A percentile compares a stretch with the other conserved stretches of the same genome.
phyloP scores from a whole-genome alignment of 2,329 filamentous ascomycete species.

The Calonectria pauciramosa region DNA sequence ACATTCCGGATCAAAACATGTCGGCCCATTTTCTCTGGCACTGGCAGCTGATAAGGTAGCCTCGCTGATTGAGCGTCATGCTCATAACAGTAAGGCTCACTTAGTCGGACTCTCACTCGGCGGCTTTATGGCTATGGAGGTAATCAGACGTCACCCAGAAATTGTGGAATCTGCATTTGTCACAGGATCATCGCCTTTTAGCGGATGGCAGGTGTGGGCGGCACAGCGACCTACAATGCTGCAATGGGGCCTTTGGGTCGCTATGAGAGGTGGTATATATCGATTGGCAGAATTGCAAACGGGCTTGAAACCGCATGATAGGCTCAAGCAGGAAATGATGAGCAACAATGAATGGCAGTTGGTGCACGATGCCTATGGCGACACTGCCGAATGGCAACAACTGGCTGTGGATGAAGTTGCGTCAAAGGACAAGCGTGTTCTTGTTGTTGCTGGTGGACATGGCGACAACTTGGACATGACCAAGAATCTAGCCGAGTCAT shows the following conservation, averaged over 20 bases:
- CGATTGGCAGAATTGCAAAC: constrained; percentile 9
- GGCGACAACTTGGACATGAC: constrained; percentile 31
- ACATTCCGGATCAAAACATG: constrained; percentile 28
- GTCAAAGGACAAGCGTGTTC: constrained; percentile 7
- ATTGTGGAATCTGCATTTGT: constrained; percentile 50
- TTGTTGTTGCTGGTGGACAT: constrained; percentile 15
- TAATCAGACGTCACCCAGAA: constrained; percentile 47
- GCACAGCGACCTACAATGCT: constrained; percentile 23
- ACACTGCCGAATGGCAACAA: constrained; percentile 15
- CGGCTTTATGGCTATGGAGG: constrained; percentile 49
- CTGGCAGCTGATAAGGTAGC: constrained; percentile 40
- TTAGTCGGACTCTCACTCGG: constrained; percentile 57
- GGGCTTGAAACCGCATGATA: constrained; percentile 10
- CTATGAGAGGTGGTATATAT: constrained; percentile 11
- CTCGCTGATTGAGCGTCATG: constrained; percentile 49
- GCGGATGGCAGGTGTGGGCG: constrained; percentile 36
- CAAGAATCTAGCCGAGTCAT: constrained; percentile 41
- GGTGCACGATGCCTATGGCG: constrained; percentile 2
- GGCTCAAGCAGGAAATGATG: constrained; percentile 11
- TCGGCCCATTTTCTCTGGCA: neutral
- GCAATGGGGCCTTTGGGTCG: constrained; percentile 13
- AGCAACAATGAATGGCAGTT: constrained; percentile 9
- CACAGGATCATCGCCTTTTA: constrained; percentile 48
- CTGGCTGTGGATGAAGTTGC: constrained; percentile 11
- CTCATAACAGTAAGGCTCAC: constrained; percentile 53